Base-by-base conservation (phyloP, 176 grass and related monocot genomes). In the Bolboschoenus planiculmis region DNA sequence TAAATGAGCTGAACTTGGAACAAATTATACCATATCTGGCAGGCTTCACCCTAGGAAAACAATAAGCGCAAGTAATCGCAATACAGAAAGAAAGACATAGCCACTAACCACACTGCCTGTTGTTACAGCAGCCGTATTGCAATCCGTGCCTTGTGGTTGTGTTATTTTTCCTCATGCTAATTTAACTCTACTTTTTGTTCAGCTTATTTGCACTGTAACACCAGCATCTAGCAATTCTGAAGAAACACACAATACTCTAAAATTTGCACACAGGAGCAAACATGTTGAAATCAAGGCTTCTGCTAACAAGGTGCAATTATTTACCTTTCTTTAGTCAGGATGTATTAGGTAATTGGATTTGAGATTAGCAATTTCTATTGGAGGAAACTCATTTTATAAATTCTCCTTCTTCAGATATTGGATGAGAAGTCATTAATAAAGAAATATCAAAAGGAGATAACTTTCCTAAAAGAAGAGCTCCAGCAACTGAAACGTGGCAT, bases 371-470 rank as follows among this genome's bases (percentile, higher is more conserved):
- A 77, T 33, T 53, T 77, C 27, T 11, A 16, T 53, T 81, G 30
- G 35, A 11, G 35, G 23, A 81, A 59, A 72, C 7, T 70, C 36
- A 55, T 16, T 34, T 40, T 60, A 23, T 61, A 40, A 44, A 58
- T 82, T 47, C 37, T 65, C n/a, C 58, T 83, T 84, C 65, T 82
- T 84, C 83, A 98, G 95, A 98, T 98, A 95, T 94, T 98, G 24
- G 95, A 98, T 10, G 95, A 98, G 79, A 98, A 98, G 47, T 98
- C 95, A 74, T 93, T 98, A n/a, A 98, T 98, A 89, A 98, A 98
- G 87, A 98, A 98, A 61, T 98, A 98, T 73, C 95, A 98, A 90
- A 98, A 90, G 61, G 95, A 98, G 82, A 95, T 98, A 83, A 85
- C 90, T 74, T 85, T 83, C 67, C 82, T 98, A 81, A 98, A 98